Evolutionary conservation across 805 yeast species (phyloP), one percentile per base, ranked within the genome.

Genomic region (Vanderwaltozyma polyspora): DNA sequence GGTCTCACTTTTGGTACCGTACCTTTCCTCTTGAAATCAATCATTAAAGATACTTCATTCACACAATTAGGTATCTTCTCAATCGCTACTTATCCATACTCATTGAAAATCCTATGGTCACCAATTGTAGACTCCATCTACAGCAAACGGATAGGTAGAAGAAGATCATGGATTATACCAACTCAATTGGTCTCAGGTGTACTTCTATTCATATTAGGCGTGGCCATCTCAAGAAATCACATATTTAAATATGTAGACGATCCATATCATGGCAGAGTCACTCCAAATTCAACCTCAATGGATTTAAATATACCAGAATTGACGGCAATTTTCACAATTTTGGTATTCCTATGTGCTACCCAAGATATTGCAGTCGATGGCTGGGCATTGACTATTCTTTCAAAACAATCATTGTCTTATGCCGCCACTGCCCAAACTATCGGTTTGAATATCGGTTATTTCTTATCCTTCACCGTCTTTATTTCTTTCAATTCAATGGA

Each of bases 321-420:
- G 40, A 84, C 97, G 0, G 45, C 64, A 32, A 67, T 74, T 37
- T 91, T 91, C 59, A 82, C 87, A 48, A 43, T 74, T 16, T 63
- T 91, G 39, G 91, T 91, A 22, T 72, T 89, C 38, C 66, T 87
- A 39, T 87, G 96, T 62, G 96, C 97, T 1, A 89, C 98, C 0
- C 98, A 91, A 58, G 98, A 91, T 55, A 91, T 91, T 36, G 97
- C 98, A 0, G 98, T 91, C 16, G 98, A 91, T 61, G 97, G 98
- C 9, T 91, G 98, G 98, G 96, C 97, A 0, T 63, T 91, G 50
- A 91, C 95, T 1, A 75, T 89, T 26, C 64, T 91, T 34, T 75
- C 87, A 13, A 76, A 76, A 18, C 73, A 72, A 19, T 79, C 93
- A 11, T 65, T 91, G 41, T 77, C 93, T 13, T 91, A 76, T 62